A percentile compares a stretch with the other conserved stretches of the same genome.
Evolutionary conservation across 768 basidiomycete genomes (phyloP).

Genomic region (Termitomyces sp.): DNA sequence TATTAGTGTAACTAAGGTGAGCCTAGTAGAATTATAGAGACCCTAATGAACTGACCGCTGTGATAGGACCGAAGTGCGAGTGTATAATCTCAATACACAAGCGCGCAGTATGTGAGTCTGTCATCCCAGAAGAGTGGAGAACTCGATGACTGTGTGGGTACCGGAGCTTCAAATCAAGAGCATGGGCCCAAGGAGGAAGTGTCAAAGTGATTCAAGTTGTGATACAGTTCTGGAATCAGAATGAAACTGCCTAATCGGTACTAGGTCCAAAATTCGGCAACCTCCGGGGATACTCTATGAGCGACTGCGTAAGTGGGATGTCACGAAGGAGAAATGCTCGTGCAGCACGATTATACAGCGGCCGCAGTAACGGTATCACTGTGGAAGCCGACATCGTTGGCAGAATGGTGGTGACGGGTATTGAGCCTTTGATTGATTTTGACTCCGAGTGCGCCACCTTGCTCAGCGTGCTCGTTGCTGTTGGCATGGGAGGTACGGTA

Average conservation of each 20-base stretch:
- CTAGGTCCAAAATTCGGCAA: background rate
- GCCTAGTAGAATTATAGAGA: background rate
- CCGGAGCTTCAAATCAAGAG: background rate
- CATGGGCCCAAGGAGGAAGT: background rate
- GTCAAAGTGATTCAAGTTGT: background rate
- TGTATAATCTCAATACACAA: constrained; percentile 53
- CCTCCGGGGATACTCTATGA: constrained; percentile 44
- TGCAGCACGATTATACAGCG: constrained; percentile 72
- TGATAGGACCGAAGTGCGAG: constrained; percentile 53
- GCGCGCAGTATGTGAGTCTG: constrained; percentile 47
- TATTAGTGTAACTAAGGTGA: constrained; percentile 21
- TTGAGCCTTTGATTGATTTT: constrained; percentile 30
- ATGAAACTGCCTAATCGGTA: background rate
- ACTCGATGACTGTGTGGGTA: background rate
- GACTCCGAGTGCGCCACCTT: constrained; percentile 19
- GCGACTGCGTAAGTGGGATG: constrained; percentile 54
- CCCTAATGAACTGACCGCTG: constrained; percentile 44
- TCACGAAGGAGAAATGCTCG: constrained; percentile 76
- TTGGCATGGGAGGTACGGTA: constrained; percentile 37
- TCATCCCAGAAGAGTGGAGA: constrained; percentile 31
- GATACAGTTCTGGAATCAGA: background rate
- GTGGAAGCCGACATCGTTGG: constrained; percentile 20
- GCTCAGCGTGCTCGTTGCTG: constrained; percentile 39
- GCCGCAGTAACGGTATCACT: constrained; percentile 50
- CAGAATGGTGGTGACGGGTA: constrained; percentile 6